phyloP scores from a whole-genome alignment of 2,329 filamentous ascomycete species.

The Neoscytalidium dimidiatum region DNA sequence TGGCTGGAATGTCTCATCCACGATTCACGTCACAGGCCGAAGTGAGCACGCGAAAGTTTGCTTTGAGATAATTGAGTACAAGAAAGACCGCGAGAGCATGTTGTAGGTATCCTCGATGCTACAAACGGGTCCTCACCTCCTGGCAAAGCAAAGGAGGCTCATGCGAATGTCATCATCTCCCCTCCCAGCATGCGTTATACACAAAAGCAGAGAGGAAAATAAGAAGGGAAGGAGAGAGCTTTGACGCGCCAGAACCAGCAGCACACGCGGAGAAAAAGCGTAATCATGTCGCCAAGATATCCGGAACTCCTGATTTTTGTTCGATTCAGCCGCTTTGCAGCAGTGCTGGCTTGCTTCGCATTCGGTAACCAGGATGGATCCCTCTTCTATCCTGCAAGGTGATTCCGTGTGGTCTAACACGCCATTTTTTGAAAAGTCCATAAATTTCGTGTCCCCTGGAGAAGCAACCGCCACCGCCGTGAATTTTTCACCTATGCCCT shows the following conservation, averaged over 20 bases:
- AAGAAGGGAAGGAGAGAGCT: constrained; percentile 17
- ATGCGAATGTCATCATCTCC: constrained; percentile 44
- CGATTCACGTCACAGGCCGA: not conserved
- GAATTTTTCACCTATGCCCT: constrained; percentile 40
- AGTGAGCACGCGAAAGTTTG: not conserved
- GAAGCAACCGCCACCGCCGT: constrained; percentile 33
- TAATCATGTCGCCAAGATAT: constrained; percentile 45
- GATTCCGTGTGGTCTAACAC: constrained; percentile 33
- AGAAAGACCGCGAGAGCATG: constrained; percentile 44
- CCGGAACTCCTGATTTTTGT: constrained; percentile 44
- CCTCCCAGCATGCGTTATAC: constrained; percentile 45
- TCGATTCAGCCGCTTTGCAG: constrained; percentile 18
- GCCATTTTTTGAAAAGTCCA: constrained; percentile 33
- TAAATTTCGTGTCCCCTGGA: constrained; percentile 28
- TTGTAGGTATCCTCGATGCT: constrained; percentile 49
- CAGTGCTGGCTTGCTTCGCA: constrained; percentile 43
- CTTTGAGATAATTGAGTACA: constrained; percentile 11
- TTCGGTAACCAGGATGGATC: constrained; percentile 35
- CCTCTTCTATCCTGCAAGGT: constrained; percentile 47
- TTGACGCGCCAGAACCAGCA: constrained; percentile 36
- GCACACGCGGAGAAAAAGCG: constrained; percentile 40
- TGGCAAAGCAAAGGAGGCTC: constrained; percentile 29
- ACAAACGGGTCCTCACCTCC: constrained; percentile 43
- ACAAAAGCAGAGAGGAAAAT: constrained; percentile 22
- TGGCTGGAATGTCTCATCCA: not conserved